Evolutionary conservation across 169 alveolate genomes (phyloP).

Genomic region (Plasmodium berghei): DNA sequence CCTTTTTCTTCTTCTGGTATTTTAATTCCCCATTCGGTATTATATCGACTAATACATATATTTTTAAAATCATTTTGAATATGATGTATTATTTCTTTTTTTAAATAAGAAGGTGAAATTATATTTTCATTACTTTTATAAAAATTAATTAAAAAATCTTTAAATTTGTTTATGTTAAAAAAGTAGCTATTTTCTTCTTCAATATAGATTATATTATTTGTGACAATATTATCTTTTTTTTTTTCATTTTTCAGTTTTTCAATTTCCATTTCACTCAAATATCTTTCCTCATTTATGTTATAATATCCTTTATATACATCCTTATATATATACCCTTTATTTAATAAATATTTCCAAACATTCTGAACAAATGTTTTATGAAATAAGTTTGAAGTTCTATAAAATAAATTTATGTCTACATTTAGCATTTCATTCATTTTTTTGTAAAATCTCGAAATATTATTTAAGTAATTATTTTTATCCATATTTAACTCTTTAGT

Average conservation of each 20-base stretch:
- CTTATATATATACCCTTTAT: constrained; percentile 78
- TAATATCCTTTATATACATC: constrained; percentile 85
- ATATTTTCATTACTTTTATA: constrained; percentile 58
- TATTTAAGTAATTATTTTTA: constrained; percentile 78
- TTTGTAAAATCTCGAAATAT: constrained; percentile 78
- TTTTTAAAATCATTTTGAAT: constrained; percentile 77
- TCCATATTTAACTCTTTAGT: constrained; percentile 76
- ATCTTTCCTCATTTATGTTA: constrained; percentile 79
- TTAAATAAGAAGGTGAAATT: constrained; percentile 67
- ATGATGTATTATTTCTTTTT: constrained; percentile 52
- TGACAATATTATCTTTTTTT: constrained; percentile 70
- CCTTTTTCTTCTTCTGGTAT: constrained; percentile 79
- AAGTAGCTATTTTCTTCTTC: constrained; percentile 83
- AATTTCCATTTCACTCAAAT: constrained; percentile 18
- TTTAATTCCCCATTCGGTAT: constrained; percentile 82
- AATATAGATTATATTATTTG: constrained; percentile 74
- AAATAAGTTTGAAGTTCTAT: constrained; percentile 86
- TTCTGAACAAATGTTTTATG: constrained; percentile 78
- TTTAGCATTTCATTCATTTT: constrained; percentile 76
- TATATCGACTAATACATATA: constrained; percentile 82
- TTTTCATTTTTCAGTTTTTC: constrained; percentile 18
- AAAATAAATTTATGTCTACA: constrained; percentile 80
- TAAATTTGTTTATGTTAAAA: constrained; percentile 78
- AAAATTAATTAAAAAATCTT: constrained; percentile 72
- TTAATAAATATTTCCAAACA: constrained; percentile 62